Evolutionary conservation across 202 grass and related monocot species (phyloP).

Genomic region (Elaeis oleifera): DNA sequence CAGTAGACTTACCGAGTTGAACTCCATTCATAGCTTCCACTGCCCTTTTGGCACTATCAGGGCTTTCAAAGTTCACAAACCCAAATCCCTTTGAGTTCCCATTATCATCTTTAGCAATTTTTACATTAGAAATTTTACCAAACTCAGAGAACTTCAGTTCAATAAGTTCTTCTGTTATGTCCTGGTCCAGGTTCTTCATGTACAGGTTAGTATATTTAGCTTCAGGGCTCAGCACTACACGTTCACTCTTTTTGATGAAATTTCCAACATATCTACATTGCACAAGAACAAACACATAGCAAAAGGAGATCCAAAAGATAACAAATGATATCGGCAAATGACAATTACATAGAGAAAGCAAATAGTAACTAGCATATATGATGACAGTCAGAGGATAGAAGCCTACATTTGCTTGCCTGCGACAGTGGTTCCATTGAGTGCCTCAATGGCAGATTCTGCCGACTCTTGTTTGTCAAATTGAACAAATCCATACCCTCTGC

Average conservation of each 20-base stretch:
- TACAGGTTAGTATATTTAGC: slow-evolving; percentile 70
- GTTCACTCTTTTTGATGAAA: slow-evolving; percentile 70
- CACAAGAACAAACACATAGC: background rate
- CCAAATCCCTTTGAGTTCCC: slow-evolving; percentile 73
- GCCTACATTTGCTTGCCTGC: slow-evolving; percentile 59
- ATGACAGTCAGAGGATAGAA: background rate
- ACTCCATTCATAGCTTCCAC: slow-evolving; percentile 65
- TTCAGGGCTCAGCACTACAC: slow-evolving; percentile 32
- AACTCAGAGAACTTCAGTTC: slow-evolving; percentile 68
- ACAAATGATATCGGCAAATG: background rate
- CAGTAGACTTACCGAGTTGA: slow-evolving; percentile 44
- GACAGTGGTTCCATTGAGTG: slow-evolving; percentile 42
- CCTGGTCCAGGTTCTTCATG: slow-evolving; percentile 83
- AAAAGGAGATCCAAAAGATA: background rate
- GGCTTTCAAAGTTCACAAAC: slow-evolving; percentile 62
- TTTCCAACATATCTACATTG: slow-evolving; percentile 45
- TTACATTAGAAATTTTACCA: slow-evolving; percentile 48
- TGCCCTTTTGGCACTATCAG: slow-evolving; percentile 62
- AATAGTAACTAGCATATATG: background rate
- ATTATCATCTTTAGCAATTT: slow-evolving; percentile 59
- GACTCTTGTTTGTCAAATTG: slow-evolving; percentile 56
- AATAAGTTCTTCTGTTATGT: slow-evolving; percentile 84
- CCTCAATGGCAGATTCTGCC: slow-evolving; percentile 47
- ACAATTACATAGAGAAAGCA: background rate
- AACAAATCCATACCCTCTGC: slow-evolving; percentile 69